Evolutionary conservation across 2,329 filamentous ascomycete species (phyloP).

Genomic region (Penicillium sp.): DNA sequence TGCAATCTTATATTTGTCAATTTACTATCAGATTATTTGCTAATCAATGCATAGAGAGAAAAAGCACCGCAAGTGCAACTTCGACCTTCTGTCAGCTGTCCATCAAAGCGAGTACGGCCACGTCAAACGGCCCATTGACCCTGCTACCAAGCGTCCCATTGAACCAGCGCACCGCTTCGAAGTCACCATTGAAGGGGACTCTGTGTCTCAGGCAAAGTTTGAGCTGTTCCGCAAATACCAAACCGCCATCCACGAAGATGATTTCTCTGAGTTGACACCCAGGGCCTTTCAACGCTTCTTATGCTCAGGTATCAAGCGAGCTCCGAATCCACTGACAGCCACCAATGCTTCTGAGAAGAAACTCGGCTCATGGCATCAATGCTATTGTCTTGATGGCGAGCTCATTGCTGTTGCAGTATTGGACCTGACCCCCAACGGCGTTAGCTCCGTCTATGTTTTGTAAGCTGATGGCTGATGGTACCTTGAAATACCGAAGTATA

Average conservation of each 20-base stretch:
- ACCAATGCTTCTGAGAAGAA: slow-evolving; percentile 42
- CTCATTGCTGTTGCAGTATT: slow-evolving; percentile 51
- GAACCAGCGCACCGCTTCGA: slow-evolving; percentile 53
- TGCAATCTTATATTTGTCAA: slow-evolving; percentile 15
- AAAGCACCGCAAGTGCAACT: slow-evolving; percentile 43
- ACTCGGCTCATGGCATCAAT: slow-evolving; percentile 52
- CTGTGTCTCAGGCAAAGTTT: slow-evolving; percentile 50
- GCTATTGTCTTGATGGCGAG: slow-evolving; percentile 51
- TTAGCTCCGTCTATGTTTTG: slow-evolving; percentile 54
- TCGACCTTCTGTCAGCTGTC: slow-evolving; percentile 44
- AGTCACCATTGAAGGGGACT: slow-evolving; percentile 49
- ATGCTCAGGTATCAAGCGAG: slow-evolving; percentile 47
- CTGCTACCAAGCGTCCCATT: slow-evolving; percentile 44
- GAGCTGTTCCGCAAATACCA: slow-evolving; percentile 51
- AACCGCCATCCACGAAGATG: slow-evolving; percentile 47
- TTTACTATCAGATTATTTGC: not conserved
- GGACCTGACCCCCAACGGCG: slow-evolving; percentile 48
- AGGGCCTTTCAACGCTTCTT: slow-evolving; percentile 50
- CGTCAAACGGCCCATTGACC: slow-evolving; percentile 46
- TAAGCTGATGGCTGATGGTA: slow-evolving; percentile 27
- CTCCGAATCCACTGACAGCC: slow-evolving; percentile 29
- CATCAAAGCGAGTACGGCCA: slow-evolving; percentile 48
- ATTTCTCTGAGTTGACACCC: slow-evolving; percentile 44
- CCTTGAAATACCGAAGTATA: not conserved
- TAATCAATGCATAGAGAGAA: slow-evolving; percentile 42